Conservation (phyloP, 2,329 filamentous ascomycete species). For the Aureobasidium vineae region DNA sequence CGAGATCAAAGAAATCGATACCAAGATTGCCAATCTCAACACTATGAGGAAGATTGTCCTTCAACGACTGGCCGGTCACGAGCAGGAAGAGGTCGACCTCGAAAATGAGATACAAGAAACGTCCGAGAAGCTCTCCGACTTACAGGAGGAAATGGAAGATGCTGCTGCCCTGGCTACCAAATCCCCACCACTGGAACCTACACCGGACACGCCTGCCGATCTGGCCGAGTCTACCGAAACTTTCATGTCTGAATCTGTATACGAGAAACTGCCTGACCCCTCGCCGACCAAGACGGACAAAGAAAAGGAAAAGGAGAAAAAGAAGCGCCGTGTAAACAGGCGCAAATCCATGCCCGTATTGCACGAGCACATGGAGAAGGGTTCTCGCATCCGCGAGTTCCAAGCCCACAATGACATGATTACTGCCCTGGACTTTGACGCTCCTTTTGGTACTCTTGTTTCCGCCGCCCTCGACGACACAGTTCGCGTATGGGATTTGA, state of each 20-base stretch:
- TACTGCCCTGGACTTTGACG: slow-evolving; percentile 91
- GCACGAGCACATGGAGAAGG: slow-evolving; percentile 91
- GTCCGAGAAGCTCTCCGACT: slow-evolving; percentile 61
- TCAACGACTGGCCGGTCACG: slow-evolving; percentile 78
- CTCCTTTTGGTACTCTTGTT: slow-evolving; percentile 94
- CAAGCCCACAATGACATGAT: slow-evolving; percentile 85
- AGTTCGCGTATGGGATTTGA: slow-evolving; percentile 94
- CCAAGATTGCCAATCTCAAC: slow-evolving; percentile 89
- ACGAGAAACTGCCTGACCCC: slow-evolving; percentile 79
- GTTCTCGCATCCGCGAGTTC: slow-evolving; percentile 82
- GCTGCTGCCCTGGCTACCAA: slow-evolving; percentile 48
- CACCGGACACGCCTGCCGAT: slow-evolving; percentile 32
- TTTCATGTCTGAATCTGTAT: slow-evolving; percentile 98
- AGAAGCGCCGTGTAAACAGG: slow-evolving; percentile 58
- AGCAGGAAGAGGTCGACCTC: slow-evolving; percentile 85
- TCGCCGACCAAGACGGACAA: slow-evolving; percentile 47
- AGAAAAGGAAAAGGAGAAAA: slow-evolving; percentile 48
- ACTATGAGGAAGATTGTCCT: slow-evolving; percentile 91
- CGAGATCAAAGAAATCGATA: slow-evolving; percentile 95
- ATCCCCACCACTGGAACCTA: slow-evolving; percentile 33
- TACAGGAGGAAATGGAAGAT: slow-evolving; percentile 59
- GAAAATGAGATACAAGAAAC: slow-evolving; percentile 75
- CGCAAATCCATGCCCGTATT: slow-evolving; percentile 89
- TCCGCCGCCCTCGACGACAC: slow-evolving; percentile 91
- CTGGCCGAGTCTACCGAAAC: slow-evolving; percentile 53